Base-by-base conservation (phyloP, 1,284 basidiomycete species). In the Rhodotorula sp. region DNA sequence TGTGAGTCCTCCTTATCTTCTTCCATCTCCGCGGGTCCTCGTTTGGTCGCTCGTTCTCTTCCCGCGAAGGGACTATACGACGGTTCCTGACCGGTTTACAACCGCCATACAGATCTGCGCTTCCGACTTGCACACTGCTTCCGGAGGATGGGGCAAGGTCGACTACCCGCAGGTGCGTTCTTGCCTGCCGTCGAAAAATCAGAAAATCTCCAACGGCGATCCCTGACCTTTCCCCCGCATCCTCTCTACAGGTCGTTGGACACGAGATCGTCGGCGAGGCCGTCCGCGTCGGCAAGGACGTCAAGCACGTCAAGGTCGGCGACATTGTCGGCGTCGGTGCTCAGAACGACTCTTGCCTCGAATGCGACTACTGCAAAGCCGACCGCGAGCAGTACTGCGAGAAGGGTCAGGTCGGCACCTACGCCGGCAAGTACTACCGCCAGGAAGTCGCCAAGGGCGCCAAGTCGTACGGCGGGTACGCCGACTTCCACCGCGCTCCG, bases 201-300 rank as follows among this genome's bases (percentile, higher is more conserved):
- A 2, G 39, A 3, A 43, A 43, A 43, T 14, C 39, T 43, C 39
- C 39, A 39, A 39, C 10, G 34, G 8, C 39, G 39, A 43, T 43
- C 2, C 12, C 10, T 43, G 39, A 43, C 39, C 39, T 43, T 43
- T 3, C 39, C 39, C 10, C 10, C 10, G 39, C 39, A 10, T 39
- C 39, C 2, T 43, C 39, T 43, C 8, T 43, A 43, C 39, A 43
- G 63, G 77, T 79, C 21, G 78, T 82, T 16, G 84, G 84, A 21
- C 84, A 86, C 79, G 85, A 85, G 79, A 83, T 85, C 70, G 81
- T 85, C 59, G 84, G 84, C 64, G 78, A 73, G 31, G 84, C 82
- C 48, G 78, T 81, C 26, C 74, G 78, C 21, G 81, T 82, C 21
- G 82, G 83, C 39, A 61, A 69, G 14, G 76, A 80, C 58, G 82